Conservation (phyloP, 306 rosid species). For the Coriaria nepalensis region DNA sequence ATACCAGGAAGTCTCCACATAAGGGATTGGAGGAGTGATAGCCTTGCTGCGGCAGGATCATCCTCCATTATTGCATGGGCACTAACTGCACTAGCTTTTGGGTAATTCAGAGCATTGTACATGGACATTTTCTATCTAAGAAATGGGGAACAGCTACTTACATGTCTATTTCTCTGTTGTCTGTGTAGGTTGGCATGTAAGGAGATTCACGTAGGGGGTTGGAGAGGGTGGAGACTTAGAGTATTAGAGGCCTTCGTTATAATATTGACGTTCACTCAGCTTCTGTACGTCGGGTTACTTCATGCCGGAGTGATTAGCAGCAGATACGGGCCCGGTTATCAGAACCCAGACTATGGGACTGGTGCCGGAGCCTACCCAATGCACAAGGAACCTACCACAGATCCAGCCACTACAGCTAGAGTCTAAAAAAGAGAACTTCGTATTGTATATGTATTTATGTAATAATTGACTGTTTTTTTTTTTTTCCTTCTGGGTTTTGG, state of each 20-base stretch:
- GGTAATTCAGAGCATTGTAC: no score
- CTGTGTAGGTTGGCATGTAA: slow-evolving; percentile 63
- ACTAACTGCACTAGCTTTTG: slow-evolving; percentile 50
- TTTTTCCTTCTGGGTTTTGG: background rate
- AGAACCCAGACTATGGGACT: slow-evolving; percentile 41
- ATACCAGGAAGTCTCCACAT: slow-evolving; percentile 56
- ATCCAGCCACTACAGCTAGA: slow-evolving; percentile 28
- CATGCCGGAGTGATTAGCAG: slow-evolving; percentile 77
- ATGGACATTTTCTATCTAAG: background rate
- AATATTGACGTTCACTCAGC: slow-evolving; percentile 56
- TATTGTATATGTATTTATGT: background rate
- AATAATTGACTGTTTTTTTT: background rate
- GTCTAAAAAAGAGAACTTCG: background rate
- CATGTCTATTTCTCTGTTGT: background rate
- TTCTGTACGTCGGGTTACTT: slow-evolving; percentile 40
- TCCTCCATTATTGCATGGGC: slow-evolving; percentile 69
- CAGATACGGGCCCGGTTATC: slow-evolving; percentile 80
- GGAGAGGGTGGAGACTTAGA: slow-evolving; percentile 80
- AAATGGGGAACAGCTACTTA: background rate
- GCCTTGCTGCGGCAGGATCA: slow-evolving; percentile 65
- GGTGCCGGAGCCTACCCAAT: slow-evolving; percentile 15
- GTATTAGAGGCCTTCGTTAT: slow-evolving; percentile 68
- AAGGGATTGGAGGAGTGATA: slow-evolving; percentile 79
- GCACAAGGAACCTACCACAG: slow-evolving; percentile 31
- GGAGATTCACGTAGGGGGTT: slow-evolving; percentile 65